Conservation (phyloP, 495 filamentous ascomycete species). For the Aspergillus ellipticus region DNA sequence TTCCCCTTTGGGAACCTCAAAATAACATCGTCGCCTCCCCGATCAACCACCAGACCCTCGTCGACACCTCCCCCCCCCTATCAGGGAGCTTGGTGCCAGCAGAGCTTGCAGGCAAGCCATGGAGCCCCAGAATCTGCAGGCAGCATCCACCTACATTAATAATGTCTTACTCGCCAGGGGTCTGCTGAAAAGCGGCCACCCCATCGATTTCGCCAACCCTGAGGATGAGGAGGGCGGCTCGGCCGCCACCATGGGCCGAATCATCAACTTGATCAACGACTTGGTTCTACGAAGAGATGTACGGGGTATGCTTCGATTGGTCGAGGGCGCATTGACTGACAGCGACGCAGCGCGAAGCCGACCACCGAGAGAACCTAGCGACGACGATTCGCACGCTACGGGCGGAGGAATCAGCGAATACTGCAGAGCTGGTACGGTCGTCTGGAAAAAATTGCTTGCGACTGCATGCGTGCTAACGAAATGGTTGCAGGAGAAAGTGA, state of each 20-base stretch:
- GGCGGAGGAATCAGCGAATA: slow-evolving; percentile 65
- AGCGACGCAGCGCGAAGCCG: slow-evolving; percentile 70
- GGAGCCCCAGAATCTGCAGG: slow-evolving; percentile 76
- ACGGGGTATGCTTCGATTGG: slow-evolving; percentile 25
- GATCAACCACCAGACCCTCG: slow-evolving; percentile 17
- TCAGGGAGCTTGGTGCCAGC: slow-evolving; percentile 43
- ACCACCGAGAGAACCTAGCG: slow-evolving; percentile 76
- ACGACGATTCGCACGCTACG: slow-evolving; percentile 74
- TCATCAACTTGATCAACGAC: slow-evolving; percentile 93
- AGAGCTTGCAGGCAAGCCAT: slow-evolving; percentile 48
- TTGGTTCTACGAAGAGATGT: slow-evolving; percentile 81
- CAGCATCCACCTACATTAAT: slow-evolving; percentile 93
- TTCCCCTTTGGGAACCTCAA: not conserved
- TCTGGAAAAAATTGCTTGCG: not conserved
- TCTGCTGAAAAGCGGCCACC: slow-evolving; percentile 74
- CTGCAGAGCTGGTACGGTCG: slow-evolving; percentile 48
- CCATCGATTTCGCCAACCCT: slow-evolving; percentile 81
- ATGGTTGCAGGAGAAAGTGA: slow-evolving; percentile 50
- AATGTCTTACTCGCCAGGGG: slow-evolving; percentile 89
- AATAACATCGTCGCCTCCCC: not conserved
- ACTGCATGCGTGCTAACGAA: slow-evolving; percentile 9
- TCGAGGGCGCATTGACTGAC: slow-evolving; percentile 12
- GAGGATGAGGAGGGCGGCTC: slow-evolving; percentile 60
- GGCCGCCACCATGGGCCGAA: slow-evolving; percentile 70
- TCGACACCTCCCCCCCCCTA: slow-evolving; percentile 34